A percentile compares a stretch with the other conserved stretches of the same genome.
Conservation (phyloP, 495 filamentous ascomycete genomes). For the Viridothelium virens region DNA sequence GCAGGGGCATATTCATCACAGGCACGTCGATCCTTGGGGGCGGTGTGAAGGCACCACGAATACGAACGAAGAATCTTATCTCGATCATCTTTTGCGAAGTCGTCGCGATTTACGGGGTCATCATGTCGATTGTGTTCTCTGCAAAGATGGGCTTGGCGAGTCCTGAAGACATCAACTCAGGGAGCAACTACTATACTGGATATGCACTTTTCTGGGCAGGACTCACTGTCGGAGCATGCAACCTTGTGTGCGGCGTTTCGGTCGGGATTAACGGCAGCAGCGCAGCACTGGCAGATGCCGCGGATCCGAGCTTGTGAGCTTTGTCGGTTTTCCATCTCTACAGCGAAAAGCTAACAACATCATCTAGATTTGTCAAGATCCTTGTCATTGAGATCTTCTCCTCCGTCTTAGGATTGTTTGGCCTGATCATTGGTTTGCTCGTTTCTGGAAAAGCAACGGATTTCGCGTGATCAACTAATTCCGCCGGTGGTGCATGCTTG, state of each 20-base stretch:
- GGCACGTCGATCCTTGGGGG: constrained; percentile 97
- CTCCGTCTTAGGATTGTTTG: constrained; percentile 95
- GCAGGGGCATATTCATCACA: constrained; percentile 96
- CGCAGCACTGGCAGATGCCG: constrained; percentile 91
- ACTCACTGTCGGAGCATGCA: constrained; percentile 87
- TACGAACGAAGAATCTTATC: constrained; percentile 98
- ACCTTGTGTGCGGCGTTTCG: constrained; percentile 89
- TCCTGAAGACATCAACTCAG: constrained; percentile 48
- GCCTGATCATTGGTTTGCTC: constrained; percentile 87
- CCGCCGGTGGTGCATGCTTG: background rate
- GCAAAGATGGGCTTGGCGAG: constrained; percentile 61
- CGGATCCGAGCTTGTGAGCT: constrained; percentile 79
- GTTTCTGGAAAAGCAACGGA: constrained; percentile 72
- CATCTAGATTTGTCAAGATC: constrained; percentile 85
- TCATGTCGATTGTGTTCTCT: constrained; percentile 98
- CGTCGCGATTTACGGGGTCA: constrained; percentile 98
- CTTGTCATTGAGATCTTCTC: constrained; percentile 99
- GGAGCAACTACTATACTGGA: constrained; percentile 82
- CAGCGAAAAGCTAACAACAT: background rate
- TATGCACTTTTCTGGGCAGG: constrained; percentile 95
- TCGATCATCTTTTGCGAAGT: constrained; percentile 99
- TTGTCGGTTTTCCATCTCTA: background rate
- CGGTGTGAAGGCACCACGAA: constrained; percentile 90
- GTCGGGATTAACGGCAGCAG: constrained; percentile 98
- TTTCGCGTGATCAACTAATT: constrained; percentile 44